These are phyloP conservation scores for Aspergillus fructus DNA, from an alignment of 2,329 filamentous ascomycete genomes.

Conservation along the genomic window DNA sequence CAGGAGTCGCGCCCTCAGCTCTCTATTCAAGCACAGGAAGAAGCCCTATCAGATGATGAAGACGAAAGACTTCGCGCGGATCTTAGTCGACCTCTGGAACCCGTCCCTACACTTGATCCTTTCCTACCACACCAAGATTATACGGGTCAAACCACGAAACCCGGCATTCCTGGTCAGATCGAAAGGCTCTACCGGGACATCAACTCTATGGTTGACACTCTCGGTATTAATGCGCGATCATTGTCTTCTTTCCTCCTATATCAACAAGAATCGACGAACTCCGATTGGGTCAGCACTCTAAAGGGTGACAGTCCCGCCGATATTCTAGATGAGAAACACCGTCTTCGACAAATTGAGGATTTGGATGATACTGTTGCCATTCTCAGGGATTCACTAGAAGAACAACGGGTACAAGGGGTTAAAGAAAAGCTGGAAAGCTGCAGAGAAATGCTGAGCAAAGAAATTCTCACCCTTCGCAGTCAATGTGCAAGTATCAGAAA, in stretches of 20 bases:
- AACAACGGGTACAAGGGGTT: constrained; percentile 67
- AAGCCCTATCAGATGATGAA: constrained; percentile 45
- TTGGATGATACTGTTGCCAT: constrained; percentile 65
- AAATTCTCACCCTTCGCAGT: constrained; percentile 69
- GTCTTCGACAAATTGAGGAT: constrained; percentile 71
- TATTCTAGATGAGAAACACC: constrained; percentile 72
- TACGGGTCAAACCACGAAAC: constrained; percentile 43
- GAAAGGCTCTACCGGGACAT: constrained; percentile 52
- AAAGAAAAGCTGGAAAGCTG: constrained; percentile 68
- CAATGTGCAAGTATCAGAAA: constrained; percentile 78
- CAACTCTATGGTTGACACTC: constrained; percentile 84
- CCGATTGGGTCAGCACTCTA: constrained; percentile 47
- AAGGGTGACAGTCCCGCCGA: constrained; percentile 56
- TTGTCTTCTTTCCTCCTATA: constrained; percentile 56
- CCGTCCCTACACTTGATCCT: constrained; percentile 46
- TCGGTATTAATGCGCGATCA: constrained; percentile 80
- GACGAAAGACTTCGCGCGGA: constrained; percentile 48
- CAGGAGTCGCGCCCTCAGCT: constrained; percentile 30
- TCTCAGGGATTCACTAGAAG: constrained; percentile 64
- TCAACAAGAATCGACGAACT: constrained; percentile 45
- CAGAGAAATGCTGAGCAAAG: constrained; percentile 63
- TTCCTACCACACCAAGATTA: constrained; percentile 51
- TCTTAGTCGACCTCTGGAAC: constrained; percentile 43
- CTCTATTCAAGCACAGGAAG: constrained; percentile 32
- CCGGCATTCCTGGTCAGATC: constrained; percentile 50